A percentile compares a stretch with the other conserved stretches of the same genome.
Evolutionary conservation across 257 asterid species (phyloP).

Genomic region (Oldenlandia corymbosa): DNA sequence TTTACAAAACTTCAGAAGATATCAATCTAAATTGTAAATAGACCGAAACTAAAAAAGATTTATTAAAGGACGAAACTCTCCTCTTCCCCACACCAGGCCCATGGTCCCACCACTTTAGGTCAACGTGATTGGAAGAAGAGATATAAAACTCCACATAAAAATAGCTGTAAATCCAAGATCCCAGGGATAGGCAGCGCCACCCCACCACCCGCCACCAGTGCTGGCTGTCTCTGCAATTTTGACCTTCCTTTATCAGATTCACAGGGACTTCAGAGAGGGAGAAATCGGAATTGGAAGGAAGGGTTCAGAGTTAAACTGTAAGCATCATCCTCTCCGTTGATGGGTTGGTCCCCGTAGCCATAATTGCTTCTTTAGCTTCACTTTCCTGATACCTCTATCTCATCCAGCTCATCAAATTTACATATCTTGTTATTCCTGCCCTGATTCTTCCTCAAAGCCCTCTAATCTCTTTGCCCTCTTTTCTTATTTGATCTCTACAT

Average conservation of each 20-base stretch:
- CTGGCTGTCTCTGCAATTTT: neutral
- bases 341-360: neutral
- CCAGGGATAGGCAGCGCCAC: constrained; percentile 4
- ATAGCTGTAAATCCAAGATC: constrained; percentile 1
- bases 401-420: neutral
- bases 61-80: too few species aligned
- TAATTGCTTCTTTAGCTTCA: neutral
- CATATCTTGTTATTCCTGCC: neutral
- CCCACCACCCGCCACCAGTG: neutral
- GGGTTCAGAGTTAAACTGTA: neutral
- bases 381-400: constrained; percentile 37
- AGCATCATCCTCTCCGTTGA: neutral
- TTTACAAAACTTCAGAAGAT: too few species aligned
- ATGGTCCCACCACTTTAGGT: too few species aligned
- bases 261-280: neutral
- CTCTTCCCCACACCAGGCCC: too few species aligned
- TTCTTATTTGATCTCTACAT: too few species aligned
- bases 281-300: neutral
- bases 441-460: neutral
- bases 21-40: too few species aligned
- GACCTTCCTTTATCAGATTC: neutral
- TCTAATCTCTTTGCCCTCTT: neutral
- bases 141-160: neutral
- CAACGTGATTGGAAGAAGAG: neutral
- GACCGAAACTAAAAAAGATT: too few species aligned